Base-by-base conservation (phyloP, 805 yeast species). In the Torulaspora maleeae region DNA sequence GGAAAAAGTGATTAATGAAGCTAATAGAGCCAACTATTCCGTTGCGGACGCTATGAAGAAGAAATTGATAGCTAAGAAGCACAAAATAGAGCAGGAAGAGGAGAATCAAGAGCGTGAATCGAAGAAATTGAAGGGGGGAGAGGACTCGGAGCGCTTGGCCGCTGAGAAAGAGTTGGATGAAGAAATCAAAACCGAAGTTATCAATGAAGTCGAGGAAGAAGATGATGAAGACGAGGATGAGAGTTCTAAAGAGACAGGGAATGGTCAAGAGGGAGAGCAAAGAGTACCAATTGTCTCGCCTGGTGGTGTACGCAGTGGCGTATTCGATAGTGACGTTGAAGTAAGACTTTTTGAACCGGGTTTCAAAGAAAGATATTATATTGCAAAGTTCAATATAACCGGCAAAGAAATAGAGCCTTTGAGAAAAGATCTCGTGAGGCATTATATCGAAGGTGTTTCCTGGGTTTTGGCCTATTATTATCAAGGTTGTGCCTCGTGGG, bases 401-500 rank as follows among this genome's bases (percentile, higher is more conserved):
- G 73, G 75, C 17, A 75, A 75, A 2, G 82, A 79, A 38, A 75
- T 84, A 36, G 72, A 74, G 1, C 67, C 70, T 15, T 70, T 78
- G 16, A 75, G 82, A 36, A 76, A 74, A 50, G 72, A 75, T 36
- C 80, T 93, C 58, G 88, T 82, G 0, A 70, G 72, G 44, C 76
- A 80, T 39, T 93, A 93, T 60, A 76, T 93, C 44, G 96, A 91
- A 65, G 99, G 99, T 50, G 85, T 93, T 3, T 80, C 96, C n/a
- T 93, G 99, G 99, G 95, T 83, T 1, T 72, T 93, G 52, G 68
- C 87, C 43, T 93, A 93, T 64, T 93, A 93, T 68, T 91, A 87
- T 65, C 98, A 93, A 66, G 98, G 97, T 2, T 91, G 98, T 68
- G 95, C 96, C 0, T 91, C 98, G 0, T 93, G 99, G 99, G 82